phyloP scores from a whole-genome alignment of 2,329 filamentous ascomycete genomes.

The Fusarium cyanostomum region DNA sequence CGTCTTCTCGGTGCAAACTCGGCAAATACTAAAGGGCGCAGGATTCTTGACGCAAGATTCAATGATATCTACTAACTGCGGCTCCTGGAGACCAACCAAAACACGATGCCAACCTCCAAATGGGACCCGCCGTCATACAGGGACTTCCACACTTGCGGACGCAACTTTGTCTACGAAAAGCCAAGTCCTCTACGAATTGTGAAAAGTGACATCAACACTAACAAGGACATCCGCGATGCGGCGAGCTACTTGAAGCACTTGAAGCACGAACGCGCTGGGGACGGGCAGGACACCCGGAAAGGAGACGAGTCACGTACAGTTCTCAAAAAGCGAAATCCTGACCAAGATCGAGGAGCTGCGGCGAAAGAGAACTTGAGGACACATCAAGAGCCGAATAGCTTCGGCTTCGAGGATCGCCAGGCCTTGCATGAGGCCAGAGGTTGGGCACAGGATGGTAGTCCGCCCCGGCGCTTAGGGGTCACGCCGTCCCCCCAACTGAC shows the following conservation, averaged over 20 bases:
- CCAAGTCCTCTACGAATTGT: constrained; percentile 62
- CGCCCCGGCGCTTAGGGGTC: constrained; percentile 5
- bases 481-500: constrained; percentile 20
- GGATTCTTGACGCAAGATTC: neutral
- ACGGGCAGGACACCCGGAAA: neutral
- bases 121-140: constrained; percentile 38
- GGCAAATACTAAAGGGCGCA: neutral
- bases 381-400: neutral
- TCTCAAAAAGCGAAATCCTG: constrained; percentile 47
- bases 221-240: constrained; percentile 23
- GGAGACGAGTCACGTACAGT: constrained; percentile 45
- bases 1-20: neutral
- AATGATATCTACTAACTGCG: neutral
- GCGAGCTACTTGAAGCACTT: constrained; percentile 41
- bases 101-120: constrained; percentile 49
- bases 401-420: neutral
- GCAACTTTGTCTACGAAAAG: constrained; percentile 38
- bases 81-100: neutral
- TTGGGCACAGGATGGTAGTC: constrained; percentile 20
- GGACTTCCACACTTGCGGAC: constrained; percentile 45
- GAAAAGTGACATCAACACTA: constrained; percentile 48
- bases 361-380: constrained; percentile 34
- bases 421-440: constrained; percentile 11
- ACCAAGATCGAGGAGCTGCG: constrained; percentile 2
- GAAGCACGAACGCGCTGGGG: constrained; percentile 36